Percentiles rank a stretch among this genome's conserved stretches.
phyloP scores from a whole-genome alignment of 352 stramenopile species.

The Phytophthora brassicae region DNA sequence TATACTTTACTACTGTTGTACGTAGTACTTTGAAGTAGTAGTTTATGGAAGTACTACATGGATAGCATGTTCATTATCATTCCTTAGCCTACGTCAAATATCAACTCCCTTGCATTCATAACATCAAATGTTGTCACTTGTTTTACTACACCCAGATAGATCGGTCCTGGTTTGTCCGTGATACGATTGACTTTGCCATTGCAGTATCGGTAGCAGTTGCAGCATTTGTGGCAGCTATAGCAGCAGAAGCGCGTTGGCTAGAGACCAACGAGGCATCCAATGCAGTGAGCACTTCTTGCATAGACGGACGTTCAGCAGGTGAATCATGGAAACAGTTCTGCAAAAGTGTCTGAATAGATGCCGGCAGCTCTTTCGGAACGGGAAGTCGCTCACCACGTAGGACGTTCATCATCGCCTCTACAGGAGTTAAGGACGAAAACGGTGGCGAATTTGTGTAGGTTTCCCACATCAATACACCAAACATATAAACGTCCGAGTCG shows the following conservation, averaged over 20 bases:
- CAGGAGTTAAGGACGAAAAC: conserved; percentile 54
- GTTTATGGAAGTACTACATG: too few species aligned
- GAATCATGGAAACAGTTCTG: conserved; percentile 71
- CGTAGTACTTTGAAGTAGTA: too few species aligned
- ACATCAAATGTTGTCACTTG: too few species aligned
- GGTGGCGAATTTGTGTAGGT: conserved; percentile 59
- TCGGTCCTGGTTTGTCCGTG: conserved; percentile 22
- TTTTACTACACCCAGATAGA: conserved; percentile 39
- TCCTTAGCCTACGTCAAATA: too few species aligned
- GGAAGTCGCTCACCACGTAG: conserved; percentile 60
- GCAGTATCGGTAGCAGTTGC: conserved; percentile 17
- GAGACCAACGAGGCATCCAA: conserved; percentile 41
- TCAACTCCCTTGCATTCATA: too few species aligned
- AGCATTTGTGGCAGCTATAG: conserved; percentile 22
- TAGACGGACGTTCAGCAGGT: conserved; percentile 59
- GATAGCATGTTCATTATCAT: too few species aligned
- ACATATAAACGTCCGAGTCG: conserved; percentile 82
- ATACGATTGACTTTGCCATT: conserved; percentile 18
- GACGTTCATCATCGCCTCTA: conserved; percentile 68
- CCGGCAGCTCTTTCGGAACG: conserved; percentile 45
- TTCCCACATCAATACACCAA: conserved; percentile 85
- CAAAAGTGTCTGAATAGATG: conserved; percentile 58
- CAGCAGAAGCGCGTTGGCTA: conserved; percentile 20
- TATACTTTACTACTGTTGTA: too few species aligned
- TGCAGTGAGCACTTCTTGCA: conserved; percentile 62